phyloP scores from a whole-genome alignment of 192 early-diverging fungal genomes.

The Spizellomyces punctatus region DNA sequence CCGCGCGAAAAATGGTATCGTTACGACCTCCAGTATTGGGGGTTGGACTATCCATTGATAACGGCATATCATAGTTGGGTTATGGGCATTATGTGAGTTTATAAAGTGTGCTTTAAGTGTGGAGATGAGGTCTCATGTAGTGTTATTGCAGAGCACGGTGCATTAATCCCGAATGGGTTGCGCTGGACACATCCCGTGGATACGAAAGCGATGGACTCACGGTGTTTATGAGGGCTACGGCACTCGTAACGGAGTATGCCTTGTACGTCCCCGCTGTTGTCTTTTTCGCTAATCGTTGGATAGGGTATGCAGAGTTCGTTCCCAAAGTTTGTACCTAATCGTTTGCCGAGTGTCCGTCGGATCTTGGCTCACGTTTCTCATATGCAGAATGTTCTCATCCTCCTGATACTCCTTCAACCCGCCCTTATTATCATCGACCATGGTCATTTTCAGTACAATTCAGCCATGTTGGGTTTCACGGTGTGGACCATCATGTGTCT shows the following conservation, averaged over 20 bases:
- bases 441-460: constrained; percentile 98
- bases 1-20: constrained; percentile 84
- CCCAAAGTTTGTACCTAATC: constrained; percentile 6
- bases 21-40: constrained; percentile 88
- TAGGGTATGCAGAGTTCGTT: constrained; percentile 4
- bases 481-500: constrained; percentile 76
- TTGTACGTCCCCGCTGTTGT: constrained; percentile 79
- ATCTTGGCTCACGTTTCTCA: neutral
- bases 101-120: neutral
- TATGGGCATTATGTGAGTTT: constrained; percentile 74
- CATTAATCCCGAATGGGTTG: constrained; percentile 85
- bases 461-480: constrained; percentile 92
- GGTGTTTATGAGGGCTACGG: constrained; percentile 89
- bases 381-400: constrained; percentile 37
- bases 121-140: neutral
- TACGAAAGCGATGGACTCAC: constrained; percentile 72
- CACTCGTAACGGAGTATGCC: constrained; percentile 71
- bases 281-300: constrained; percentile 53
- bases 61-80: constrained; percentile 93
- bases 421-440: constrained; percentile 92
- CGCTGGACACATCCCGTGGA: constrained; percentile 83
- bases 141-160: constrained; percentile 59
- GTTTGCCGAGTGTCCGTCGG: neutral
- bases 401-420: constrained; percentile 80
- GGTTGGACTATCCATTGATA: constrained; percentile 95